Evolutionary conservation across 257 asterid species (phyloP), one percentile per base, ranked within the genome.

Genomic region (Oldenlandia corymbosa): DNA sequence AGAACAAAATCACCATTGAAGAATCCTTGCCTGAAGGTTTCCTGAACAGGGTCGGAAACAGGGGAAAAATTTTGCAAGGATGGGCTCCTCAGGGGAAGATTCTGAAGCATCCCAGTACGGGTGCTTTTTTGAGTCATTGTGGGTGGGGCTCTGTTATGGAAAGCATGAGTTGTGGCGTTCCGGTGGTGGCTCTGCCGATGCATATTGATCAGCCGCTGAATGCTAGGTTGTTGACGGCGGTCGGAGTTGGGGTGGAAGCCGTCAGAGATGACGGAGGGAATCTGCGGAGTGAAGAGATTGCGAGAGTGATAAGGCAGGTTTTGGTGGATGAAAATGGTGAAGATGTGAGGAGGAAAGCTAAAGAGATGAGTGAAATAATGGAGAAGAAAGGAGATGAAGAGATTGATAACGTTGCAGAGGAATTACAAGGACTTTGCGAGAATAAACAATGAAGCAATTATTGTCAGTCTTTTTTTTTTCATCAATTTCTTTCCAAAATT

Each of bases 121-220:
- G 73, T 9, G 76, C 73, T 0, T 75, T 75, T 10, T 27, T 75
- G 28, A 70, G 76, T 21, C 76, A 75, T 1, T 66, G 80, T 28
- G 80, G 76, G 46, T 75, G 80, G 80, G 50, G 63, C 42, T 66
- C 76, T 1, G 34, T 70, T 1, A 49, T 50, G 76, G 76, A 75
- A 58, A 54, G 73, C 2, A 39, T 70, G 56, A 62, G 56, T 54
- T 30, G 68, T 31, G 76, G 80, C 2, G 64, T 75, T 39, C 80
- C 76, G 11, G 70, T 75, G 0, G 53, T 75, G 26, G 76, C 68
- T 1, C 45, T 56, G 69, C 80, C 80, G 13, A 71, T 66, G 76
- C 73, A 60, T 18, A 30, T 66, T 8, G 80, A 75, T 23, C 80
- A 75, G 36, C 76, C 76, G 2, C 24, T 75, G 65, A 70, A 61